Conservation (phyloP, 306 rosid genomes). For the Ceratonia siliqua region DNA sequence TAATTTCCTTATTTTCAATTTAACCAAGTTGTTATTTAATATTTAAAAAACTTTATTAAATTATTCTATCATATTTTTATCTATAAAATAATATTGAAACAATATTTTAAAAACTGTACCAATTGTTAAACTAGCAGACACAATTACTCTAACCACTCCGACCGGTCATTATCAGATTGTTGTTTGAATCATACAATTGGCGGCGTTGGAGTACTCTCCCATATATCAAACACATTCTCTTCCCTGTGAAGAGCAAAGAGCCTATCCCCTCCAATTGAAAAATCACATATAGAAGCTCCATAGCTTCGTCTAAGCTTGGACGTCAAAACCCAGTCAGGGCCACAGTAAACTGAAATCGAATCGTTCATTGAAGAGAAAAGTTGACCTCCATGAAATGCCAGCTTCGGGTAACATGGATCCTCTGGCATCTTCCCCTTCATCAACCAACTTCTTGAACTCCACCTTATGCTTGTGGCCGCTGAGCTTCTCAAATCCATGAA, state of each 20-base stretch:
- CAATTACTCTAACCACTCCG: no score
- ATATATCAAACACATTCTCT: conserved; percentile 91
- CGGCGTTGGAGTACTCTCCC: conserved; percentile 91
- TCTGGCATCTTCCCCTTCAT: conserved; percentile 89
- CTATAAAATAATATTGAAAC: no score
- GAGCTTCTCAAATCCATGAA: conserved; percentile 78
- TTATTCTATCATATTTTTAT: no score
- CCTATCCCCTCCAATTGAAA: conserved; percentile 93
- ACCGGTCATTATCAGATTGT: no score
- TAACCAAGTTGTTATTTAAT: no score
- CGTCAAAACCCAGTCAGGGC: conserved; percentile 87
- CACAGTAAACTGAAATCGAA: conserved; percentile 85
- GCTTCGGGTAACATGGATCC: conserved; percentile 89
- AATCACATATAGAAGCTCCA: conserved; percentile 93
- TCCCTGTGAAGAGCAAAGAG: conserved; percentile 92
- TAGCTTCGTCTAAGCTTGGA: conserved; percentile 76
- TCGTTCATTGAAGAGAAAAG: conserved; percentile 96
- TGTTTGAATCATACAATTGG: conserved; percentile 55
- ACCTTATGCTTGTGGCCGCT: conserved; percentile 65
- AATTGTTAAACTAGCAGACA: no score
- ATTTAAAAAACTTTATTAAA: no score
- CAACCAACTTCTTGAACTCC: conserved; percentile 90
- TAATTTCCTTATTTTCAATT: no score
- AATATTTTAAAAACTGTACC: no score
- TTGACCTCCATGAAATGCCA: conserved; percentile 86